A percentile compares a stretch with the other conserved stretches of the same genome.
Evolutionary conservation across 495 filamentous ascomycete genomes (phyloP).

Genomic region (Echria macrotheca): DNA sequence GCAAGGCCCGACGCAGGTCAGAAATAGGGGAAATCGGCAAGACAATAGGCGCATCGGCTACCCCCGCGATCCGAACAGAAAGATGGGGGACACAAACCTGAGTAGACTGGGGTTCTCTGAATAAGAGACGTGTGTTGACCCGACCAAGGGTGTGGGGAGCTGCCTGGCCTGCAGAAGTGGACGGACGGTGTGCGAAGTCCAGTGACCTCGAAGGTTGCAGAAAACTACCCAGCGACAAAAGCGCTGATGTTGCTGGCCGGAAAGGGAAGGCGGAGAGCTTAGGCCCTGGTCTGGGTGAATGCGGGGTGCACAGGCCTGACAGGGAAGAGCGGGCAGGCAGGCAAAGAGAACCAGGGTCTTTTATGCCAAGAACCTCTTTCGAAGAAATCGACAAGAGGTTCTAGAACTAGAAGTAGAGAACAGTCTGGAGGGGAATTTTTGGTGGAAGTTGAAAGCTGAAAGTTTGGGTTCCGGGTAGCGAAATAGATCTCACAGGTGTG

Average conservation of each 20-base stretch:
- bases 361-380: neutral
- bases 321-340: no score
- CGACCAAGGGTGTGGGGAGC: neutral
- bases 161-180: no score
- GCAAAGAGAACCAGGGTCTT: no score
- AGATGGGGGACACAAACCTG: conserved; percentile 1
- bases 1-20: conserved; percentile 18
- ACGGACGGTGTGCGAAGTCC: neutral
- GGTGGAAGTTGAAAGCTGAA: no score
- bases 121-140: neutral
- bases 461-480: no score
- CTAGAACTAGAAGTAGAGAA: no score
- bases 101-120: neutral
- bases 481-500: no score
- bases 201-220: neutral
- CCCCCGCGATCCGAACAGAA: neutral
- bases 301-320: neutral
- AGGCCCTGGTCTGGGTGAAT: no score
- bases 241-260: conserved; percentile 1
- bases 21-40: conserved; percentile 1
- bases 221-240: no score
- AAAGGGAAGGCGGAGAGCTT: conserved; percentile 20
- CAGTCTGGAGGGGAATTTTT: no score
- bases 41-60: neutral
- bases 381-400: no score